Evolutionary conservation across 1,284 basidiomycete species (phyloP), one percentile per base, ranked within the genome.

Genomic region (Ustilago esculenta): DNA sequence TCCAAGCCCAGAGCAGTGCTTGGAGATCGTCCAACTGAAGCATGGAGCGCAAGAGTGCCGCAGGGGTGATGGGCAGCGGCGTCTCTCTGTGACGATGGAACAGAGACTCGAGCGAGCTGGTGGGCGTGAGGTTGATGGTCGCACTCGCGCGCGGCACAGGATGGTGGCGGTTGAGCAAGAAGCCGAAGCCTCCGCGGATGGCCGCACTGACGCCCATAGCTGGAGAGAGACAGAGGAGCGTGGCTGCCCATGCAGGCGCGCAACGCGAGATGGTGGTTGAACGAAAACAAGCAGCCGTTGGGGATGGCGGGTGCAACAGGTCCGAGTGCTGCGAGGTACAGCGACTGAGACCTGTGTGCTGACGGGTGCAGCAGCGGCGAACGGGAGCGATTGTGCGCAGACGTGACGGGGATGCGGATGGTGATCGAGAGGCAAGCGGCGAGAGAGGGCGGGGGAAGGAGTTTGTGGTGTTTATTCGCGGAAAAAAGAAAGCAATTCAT

Each of bases 1-100:
- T 68, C 54, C 67, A 70, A 1, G 61, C 67, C 61, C 67, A 70
- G n/a, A 70, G 67, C 15, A 70, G 57, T 3, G 67, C 67, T 32
- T 65, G 67, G 18, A 70, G 43, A 30, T 70, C 57, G 24, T 70
- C 60, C 14, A 60, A 29, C 24, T 65, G 60, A 2, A 65, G 45
- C 67, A 70, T 45, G 46, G 57, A 64, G 1, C 48, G 57, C 7
- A 70, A 30, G 30, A 64, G 50, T 33, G 60, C 58, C 11, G 58
- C 36, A 17, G 60, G 67, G 1, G 60, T 59, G 37, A 65, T 58
- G 47, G 67, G 60, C 4, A 70, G 57, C 8, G 61, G 48, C 12
- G 48, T 21, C 5, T 70, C 67, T 25, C 56, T 44, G 10, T 58
- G 57, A n/a, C 67, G 60, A 36, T 43, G 48, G 15, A 64, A 65